Conservation (phyloP, 176 grass and related monocot species). For the Ananas comosus region DNA sequence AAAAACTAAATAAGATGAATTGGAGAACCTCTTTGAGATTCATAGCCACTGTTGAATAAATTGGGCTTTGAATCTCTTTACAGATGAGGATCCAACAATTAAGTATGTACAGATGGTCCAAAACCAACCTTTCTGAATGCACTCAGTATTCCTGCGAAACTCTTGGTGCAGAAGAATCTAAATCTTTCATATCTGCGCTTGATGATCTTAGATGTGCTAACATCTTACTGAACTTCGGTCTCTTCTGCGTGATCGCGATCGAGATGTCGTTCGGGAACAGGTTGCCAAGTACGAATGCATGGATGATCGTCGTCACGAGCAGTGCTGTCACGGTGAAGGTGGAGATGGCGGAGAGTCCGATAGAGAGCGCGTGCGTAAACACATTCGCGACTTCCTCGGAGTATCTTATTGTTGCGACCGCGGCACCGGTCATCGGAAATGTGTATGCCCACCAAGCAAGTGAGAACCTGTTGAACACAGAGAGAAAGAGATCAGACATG, state of each 20-base stretch:
- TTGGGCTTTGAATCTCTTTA: background rate
- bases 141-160: background rate
- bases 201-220: conserved; percentile 58
- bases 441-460: conserved; percentile 99
- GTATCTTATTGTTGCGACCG: conserved; percentile 74
- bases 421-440: conserved; percentile 77
- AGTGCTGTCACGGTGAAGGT: conserved; percentile 66
- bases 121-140: background rate
- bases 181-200: conserved; percentile 59
- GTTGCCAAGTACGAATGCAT: conserved; percentile 70
- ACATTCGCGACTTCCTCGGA: conserved; percentile 58
- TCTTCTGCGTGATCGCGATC: conserved; percentile 71
- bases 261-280: conserved; percentile 96
- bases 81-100: background rate
- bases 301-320: conserved; percentile 63
- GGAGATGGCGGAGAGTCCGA: conserved; percentile 66
- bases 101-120: background rate
- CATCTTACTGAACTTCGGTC: conserved; percentile 74
- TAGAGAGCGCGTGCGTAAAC: conserved; percentile 42
- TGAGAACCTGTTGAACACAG: conserved; percentile 42
- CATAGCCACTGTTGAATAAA: background rate
- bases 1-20: background rate
- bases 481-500: background rate
- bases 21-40: background rate
- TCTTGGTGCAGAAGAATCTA: conserved; percentile 31